Evolutionary conservation across 768 basidiomycete genomes (phyloP).

Genomic region (Termitomyces sp.): DNA sequence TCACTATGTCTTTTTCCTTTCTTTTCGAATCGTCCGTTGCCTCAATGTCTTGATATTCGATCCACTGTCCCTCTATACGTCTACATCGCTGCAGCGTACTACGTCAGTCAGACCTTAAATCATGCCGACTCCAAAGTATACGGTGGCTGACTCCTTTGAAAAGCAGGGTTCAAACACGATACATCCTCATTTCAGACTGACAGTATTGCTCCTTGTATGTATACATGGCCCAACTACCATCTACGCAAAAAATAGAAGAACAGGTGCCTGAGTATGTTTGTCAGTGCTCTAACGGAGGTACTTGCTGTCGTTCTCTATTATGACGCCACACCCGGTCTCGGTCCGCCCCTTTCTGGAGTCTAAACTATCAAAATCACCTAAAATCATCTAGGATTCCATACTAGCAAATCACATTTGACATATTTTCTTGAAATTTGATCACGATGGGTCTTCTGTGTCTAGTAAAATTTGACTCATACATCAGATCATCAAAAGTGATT

Average conservation of each 20-base stretch:
- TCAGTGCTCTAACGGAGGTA: no score
- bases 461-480: no score
- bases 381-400: not conserved
- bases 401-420: no score
- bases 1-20: not conserved
- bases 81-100: not conserved
- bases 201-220: no score
- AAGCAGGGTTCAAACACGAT: not conserved
- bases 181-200: not conserved
- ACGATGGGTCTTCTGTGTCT: no score
- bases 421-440: no score
- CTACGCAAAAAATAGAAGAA: not conserved
- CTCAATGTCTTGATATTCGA: not conserved
- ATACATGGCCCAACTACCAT: no score
- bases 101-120: not conserved
- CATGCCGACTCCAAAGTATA: not conserved
- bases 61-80: not conserved
- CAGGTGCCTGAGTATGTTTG: not conserved
- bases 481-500: no score
- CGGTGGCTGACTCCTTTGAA: not conserved
- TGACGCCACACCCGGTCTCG: not conserved
- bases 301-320: not conserved
- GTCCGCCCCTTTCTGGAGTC: no score
- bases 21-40: not conserved
- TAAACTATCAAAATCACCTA: no score